Base-by-base conservation (phyloP, 73 alveolate species). In the Paramecium caudatum region DNA sequence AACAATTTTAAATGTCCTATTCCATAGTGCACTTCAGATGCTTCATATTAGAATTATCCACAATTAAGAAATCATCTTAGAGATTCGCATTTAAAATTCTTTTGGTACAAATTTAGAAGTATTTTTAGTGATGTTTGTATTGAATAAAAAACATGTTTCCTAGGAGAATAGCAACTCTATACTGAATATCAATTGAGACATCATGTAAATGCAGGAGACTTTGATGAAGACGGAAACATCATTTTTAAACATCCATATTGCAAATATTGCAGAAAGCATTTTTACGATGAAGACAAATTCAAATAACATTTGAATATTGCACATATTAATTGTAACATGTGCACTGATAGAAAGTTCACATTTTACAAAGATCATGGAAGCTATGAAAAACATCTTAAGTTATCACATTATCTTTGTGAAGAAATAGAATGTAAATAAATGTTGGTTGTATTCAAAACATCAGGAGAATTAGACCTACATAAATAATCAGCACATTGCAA, bases 211-310 rank as follows among this genome's bases (percentile, higher is more conserved):
- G 37, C 49, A 21, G 91, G 91, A 15, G 91, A 83, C 30, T 48
- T 48, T 32, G 91, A 83, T 36, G 91, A 83, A 25, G 91, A 83
- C 61, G 91, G 91, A 12, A 83, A 83, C 36, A 65, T 83, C 23
- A 55, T 55, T 23, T 83, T 83, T 48, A 55, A 55, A 37, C 91
- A 83, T 55, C 91, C 91, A 1, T 50, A 83, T 16, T 83, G 91
- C 62, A 83, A 55, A 70, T 83, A 47, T 50, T 83, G 91, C 91
- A 55, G 39, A 43, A 83, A 83, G 17, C 10, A 83, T 48, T 83
- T 83, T 55, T 83, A 83, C 36, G 91, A 83, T 55, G 91, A 83
- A 83, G 91, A 83, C 6, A 70, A 65, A 55, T 55, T 83, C 68
- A 70, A 55, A 36, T 45, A 50, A 21, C 91, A 83, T 19, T 19